phyloP scores from a whole-genome alignment of 2,329 filamentous ascomycete species.

The Sphaerulina vaccinii region DNA sequence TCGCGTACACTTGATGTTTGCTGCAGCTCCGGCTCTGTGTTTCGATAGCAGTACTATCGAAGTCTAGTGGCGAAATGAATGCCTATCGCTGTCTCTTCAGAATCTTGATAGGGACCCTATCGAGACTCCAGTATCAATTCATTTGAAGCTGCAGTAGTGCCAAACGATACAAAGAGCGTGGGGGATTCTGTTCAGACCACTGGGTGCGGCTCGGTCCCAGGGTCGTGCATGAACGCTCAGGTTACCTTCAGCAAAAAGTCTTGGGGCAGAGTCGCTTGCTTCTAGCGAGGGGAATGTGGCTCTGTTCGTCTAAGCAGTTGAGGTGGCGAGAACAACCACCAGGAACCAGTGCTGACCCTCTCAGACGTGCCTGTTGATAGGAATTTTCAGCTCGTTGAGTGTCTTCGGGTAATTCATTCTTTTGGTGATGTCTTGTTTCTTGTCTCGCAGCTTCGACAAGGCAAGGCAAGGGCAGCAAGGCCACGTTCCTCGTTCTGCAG shows the following conservation, averaged over 20 bases:
- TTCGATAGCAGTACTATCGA: constrained; percentile 4
- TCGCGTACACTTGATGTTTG: constrained; percentile 7
- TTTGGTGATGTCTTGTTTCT: no score
- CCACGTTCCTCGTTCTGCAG: no score
- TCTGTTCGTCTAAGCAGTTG: constrained; percentile 12
- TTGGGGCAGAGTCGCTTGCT: constrained; percentile 6
- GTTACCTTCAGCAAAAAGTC: constrained; percentile 13
- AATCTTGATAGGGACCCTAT: constrained; percentile 10
- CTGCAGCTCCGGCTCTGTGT: constrained; percentile 4
- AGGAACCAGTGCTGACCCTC: neutral
- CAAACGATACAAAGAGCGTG: constrained; percentile 14
- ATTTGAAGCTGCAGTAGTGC: constrained; percentile 13
- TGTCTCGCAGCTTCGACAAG: no score
- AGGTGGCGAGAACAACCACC: constrained; percentile 10
- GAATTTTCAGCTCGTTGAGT: neutral
- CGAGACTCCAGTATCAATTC: neutral
- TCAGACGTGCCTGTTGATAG: neutral
- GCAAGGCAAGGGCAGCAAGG: no score
- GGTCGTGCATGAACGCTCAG: constrained; percentile 16
- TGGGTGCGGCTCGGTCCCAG: constrained; percentile 8
- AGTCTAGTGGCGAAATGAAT: neutral
- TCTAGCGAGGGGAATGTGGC: constrained; percentile 6
- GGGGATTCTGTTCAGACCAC: constrained; percentile 2
- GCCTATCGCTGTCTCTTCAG: constrained; percentile 13
- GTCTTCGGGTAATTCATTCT: neutral